Evolutionary conservation across 2,329 filamentous ascomycete genomes (phyloP), one percentile per base, ranked within the genome.

Genomic region (Fonsecaea monophora): DNA sequence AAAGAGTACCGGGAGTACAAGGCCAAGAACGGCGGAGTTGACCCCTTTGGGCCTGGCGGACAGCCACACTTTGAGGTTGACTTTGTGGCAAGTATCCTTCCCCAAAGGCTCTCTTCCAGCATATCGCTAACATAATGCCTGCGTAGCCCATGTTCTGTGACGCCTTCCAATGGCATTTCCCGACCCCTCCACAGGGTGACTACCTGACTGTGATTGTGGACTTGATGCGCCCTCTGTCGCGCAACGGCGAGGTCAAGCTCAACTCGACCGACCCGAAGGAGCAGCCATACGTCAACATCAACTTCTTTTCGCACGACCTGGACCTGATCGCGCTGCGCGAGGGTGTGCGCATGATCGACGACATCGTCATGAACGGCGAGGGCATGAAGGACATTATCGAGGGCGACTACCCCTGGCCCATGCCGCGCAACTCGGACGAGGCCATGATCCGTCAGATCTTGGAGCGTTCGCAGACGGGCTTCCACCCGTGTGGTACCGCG

Each of bases 41-140:
- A 88, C 62, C 85, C 85, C 2, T 87, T 87, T 71, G 82, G 82
- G 1, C 85, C 85, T 0, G 79, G 76, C 3, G 85, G 84, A 6
- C 85, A 88, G 74, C 86, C 86, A 32, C 86, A 88, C 69, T 87
- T 88, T 69, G 85, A 88, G 76, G 80, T 87, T 38, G 86, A 89
- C 76, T 89, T 89, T 71, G 83, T 89, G 10, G 53, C 35, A 55
- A 55, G 53, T 55, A 50, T 12, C 7, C 18, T 12, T 2, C 6
- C n/a, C n/a, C 6, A 48, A 48, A 10, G 7, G 10, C 21, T 9
- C 45, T 9, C 18, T 50, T 50, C 21, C 18, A 4, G 21, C 9
- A 15, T 5, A 3, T 15, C 18, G 25, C 45, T 50, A 21, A 50
- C n/a, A 25, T 25, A 3, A 25, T 4, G 1, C n/a, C 30, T n/a